Evolutionary conservation across 495 filamentous ascomycete species (phyloP).

Genomic region (Gamarada debralockiae): DNA sequence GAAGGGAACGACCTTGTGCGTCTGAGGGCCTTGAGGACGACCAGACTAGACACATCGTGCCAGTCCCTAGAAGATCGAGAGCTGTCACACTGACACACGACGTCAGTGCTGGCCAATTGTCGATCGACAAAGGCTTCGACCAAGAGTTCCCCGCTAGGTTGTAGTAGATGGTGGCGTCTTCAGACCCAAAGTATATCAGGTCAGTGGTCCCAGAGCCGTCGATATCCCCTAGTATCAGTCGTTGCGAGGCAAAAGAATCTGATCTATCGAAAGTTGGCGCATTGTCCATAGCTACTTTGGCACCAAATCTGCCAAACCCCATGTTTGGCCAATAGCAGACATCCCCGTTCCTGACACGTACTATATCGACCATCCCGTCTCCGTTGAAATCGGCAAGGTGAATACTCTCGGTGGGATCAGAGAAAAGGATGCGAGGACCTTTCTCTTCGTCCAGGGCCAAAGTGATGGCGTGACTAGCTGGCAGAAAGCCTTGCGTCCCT

Average conservation of each 20-base stretch:
- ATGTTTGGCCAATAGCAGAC: conserved; percentile 34
- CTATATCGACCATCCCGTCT: conserved; percentile 32
- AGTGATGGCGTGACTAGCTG: background rate
- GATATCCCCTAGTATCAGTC: conserved; percentile 28
- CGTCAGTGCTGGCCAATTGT: background rate
- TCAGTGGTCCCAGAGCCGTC: conserved; percentile 34
- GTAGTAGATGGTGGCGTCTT: conserved; percentile 10
- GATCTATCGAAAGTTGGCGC: conserved; percentile 21
- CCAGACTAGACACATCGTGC: conserved; percentile 30
- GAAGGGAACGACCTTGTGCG: background rate
- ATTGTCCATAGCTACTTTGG: conserved; percentile 29
- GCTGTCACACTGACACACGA: conserved; percentile 15
- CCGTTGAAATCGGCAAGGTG: conserved; percentile 30
- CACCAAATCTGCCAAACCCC: conserved; percentile 33
- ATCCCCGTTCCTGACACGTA: conserved; percentile 21
- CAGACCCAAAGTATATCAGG: conserved; percentile 26
- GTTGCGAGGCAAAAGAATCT: conserved; percentile 13
- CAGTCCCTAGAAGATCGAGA: conserved; percentile 31
- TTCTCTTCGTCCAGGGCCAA: background rate
- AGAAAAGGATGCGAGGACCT: conserved; percentile 1
- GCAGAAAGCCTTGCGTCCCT: conserved; percentile 1
- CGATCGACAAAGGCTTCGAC: background rate
- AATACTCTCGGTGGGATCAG: conserved; percentile 2
- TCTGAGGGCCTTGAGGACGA: conserved; percentile 14
- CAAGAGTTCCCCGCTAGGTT: conserved; percentile 11